Base-by-base conservation (phyloP, 257 asterid species). In the Salvia rosmarinus region DNA sequence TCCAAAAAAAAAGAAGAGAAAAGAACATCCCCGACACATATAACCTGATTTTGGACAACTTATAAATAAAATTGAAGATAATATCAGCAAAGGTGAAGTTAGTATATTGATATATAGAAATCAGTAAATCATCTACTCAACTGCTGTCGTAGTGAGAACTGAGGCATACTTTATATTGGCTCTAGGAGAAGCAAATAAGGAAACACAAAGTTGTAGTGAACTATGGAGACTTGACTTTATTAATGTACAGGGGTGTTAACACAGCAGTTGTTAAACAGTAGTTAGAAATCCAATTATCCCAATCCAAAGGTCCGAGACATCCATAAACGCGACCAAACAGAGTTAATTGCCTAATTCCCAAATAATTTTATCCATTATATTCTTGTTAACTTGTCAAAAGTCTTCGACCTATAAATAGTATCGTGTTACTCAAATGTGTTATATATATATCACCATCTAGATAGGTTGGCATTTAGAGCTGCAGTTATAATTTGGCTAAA, bases 371-470 rank as follows among this genome's bases (percentile, higher is more conserved):
- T 35, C 62, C 70, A 72, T 21, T 23, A 61, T 37, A 64, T 34
- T 51, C 25, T 14, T 14, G 20, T 73, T 73, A 42, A 64, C 72
- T 23, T 12, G 44, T n/a, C 51, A 71, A 56, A 64, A 25, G 25
- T 52, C 21, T 16, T 14, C 9, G 6, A 62, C 54, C 39, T 17
- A 35, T 7, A 72, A 9, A 12, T 14, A 51, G 17, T 7, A 32
- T 58, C 14, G 9, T 8, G 50, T 49, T 51, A 42, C 55, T 3
- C 13, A 16, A 14, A 46, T 34, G 28, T 40, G n/a, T n/a, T n/a
- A n/a, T 25, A 25, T 44, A 19, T 5, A 65, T 49, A 25, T 6
- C 43, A 68, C 28, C 66, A 12, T 54, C 32, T 21, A 4, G n/a
- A 39, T n/a, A 39, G 63, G n/a, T 69, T 25, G 52, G 44, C 20